Conservation (phyloP, 73 alveolate species). For the Tetrahymena thermophila region DNA sequence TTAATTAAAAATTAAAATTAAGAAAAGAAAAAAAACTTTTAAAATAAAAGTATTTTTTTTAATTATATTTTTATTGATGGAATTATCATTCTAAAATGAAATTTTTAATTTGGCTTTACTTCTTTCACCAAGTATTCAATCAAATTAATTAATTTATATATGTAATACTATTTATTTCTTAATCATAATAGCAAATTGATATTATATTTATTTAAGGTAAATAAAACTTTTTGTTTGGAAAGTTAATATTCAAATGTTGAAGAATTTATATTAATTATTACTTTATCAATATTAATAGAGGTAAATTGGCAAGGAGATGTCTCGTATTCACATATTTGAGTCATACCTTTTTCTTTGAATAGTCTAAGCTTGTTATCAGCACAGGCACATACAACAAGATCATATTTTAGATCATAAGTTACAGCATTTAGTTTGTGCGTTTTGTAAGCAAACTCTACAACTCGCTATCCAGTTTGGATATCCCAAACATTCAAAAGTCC, state of each 20-base stretch:
- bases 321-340: conserved; percentile 13
- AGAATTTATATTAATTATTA: background rate
- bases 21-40: no score
- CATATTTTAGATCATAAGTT: conserved; percentile 16
- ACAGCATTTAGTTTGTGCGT: conserved; percentile 8
- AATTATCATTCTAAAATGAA: no score
- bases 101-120: no score
- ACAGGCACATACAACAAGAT: conserved; percentile 26
- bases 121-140: no score
- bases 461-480: conserved; percentile 6
- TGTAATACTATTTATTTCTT: no score
- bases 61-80: no score
- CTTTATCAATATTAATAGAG: conserved; percentile 13
- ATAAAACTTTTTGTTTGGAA: no score
- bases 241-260: no score
- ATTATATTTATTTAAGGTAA: no score
- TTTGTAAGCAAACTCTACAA: conserved; percentile 21
- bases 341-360: conserved; percentile 25
- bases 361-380: conserved; percentile 17
- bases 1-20: background rate
- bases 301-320: conserved; percentile 38
- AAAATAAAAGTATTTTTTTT: no score
- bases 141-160: no score
- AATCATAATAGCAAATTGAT: no score
- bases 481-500: conserved; percentile 29